Evolutionary conservation across 177 flowering plant genomes (phyloP), one percentile per base, ranked within the genome.

Genomic region (Tripterygium wilfordii): DNA sequence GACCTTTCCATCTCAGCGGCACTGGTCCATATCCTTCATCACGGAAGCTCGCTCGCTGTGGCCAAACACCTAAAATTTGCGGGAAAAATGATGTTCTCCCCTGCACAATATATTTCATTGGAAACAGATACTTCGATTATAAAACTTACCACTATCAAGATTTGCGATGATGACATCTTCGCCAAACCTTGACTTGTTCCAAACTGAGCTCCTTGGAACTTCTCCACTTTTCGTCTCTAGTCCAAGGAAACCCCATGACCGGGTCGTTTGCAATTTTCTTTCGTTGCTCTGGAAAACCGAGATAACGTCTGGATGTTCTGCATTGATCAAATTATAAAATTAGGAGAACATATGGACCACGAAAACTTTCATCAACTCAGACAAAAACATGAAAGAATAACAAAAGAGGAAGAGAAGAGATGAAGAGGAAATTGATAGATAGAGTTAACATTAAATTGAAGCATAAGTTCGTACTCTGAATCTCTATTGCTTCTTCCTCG

Each of bases 401-500:
- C n/a, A n/a, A n/a, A n/a, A n/a, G n/a, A n/a, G n/a, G n/a, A n/a
- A n/a, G n/a, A n/a, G n/a, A n/a, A n/a, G n/a, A n/a, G n/a, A n/a
- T n/a, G n/a, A n/a, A n/a, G n/a, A n/a, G n/a, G n/a, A n/a, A n/a
- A n/a, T n/a, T n/a, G n/a, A n/a, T n/a, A n/a, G n/a, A n/a, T n/a
- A n/a, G n/a, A n/a, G n/a, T n/a, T n/a, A n/a, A n/a, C 4, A n/a
- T 20, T n/a, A 21, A 36, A 21, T 36, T 16, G 18, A 4, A n/a
- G 17, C 10, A 12, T 8, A 33, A 3, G n/a, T 2, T 16, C 40
- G 2, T 64, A 71, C 77, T 57, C 8, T 68, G 63, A 15, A 72
- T 31, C 20, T 49, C 47, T 7, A 54, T 51, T 5, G 66, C 77
- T 9, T 53, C 57, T 17, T 65, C 58, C 13, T 72, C 73, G 7